phyloP scores from a whole-genome alignment of 2,329 filamentous ascomycete genomes.

The Spiromastix sp. region DNA sequence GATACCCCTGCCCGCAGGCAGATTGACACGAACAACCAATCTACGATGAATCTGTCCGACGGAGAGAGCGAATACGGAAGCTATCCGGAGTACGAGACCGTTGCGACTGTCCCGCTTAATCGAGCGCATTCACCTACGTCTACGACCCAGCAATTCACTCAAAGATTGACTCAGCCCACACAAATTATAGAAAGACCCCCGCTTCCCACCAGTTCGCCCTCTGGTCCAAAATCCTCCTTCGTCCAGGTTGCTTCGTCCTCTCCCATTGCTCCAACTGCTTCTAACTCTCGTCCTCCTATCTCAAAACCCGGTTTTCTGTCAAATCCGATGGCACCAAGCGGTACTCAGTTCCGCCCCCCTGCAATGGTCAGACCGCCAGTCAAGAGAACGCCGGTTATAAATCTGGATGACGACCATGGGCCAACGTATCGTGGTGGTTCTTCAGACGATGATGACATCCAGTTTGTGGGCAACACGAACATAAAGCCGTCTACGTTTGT shows the following conservation, averaged over 20 bases:
- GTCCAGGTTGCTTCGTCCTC: slow-evolving; percentile 89
- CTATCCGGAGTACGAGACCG: slow-evolving; percentile 35
- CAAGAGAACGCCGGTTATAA: slow-evolving; percentile 30
- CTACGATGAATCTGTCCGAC: slow-evolving; percentile 6
- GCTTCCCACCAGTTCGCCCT: slow-evolving; percentile 17
- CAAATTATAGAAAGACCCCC: slow-evolving; percentile 43
- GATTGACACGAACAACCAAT: slow-evolving; percentile 18
- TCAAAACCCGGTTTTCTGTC: slow-evolving; percentile 39
- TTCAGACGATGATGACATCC: slow-evolving; percentile 49
- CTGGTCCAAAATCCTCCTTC: slow-evolving; percentile 27
- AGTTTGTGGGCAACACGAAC: slow-evolving; percentile 39
- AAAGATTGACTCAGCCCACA: slow-evolving; percentile 48
- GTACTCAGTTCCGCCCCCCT: slow-evolving; percentile 57
- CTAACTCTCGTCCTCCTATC: slow-evolving; percentile 25
- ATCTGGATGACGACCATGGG: slow-evolving; percentile 45
- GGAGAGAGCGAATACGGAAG: slow-evolving; percentile 16
- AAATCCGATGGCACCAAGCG: slow-evolving; percentile 61
- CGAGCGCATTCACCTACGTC: slow-evolving; percentile 17
- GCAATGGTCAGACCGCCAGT: slow-evolving; percentile 29
- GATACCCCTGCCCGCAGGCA: slow-evolving; percentile 31
- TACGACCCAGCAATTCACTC: slow-evolving; percentile 41
- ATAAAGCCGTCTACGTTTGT: slow-evolving; percentile 52
- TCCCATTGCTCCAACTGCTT: slow-evolving; percentile 48
- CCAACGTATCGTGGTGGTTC: slow-evolving; percentile 52
- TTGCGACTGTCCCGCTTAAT: slow-evolving; percentile 38